Percentiles rank a stretch among this genome's conserved stretches.
Conservation (phyloP, 129 eudicot genomes). For the Artemisia tridentata region DNA sequence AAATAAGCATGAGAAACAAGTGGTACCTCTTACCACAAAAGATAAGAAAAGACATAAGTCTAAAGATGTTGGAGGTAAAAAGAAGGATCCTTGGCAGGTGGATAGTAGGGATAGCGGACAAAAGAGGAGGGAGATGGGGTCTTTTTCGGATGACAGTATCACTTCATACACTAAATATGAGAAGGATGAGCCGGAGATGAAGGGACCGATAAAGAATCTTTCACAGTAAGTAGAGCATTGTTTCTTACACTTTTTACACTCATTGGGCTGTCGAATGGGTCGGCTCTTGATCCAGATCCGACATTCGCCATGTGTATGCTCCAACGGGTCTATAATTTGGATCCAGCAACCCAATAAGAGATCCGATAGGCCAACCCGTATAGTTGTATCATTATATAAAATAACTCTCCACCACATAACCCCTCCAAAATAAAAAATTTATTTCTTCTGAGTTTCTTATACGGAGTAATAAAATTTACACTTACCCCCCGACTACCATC, state of each 20-base stretch:
- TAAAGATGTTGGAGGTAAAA: constrained; percentile 41
- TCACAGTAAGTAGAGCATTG: constrained; percentile 59
- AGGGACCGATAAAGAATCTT: constrained; percentile 72
- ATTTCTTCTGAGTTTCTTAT: too few relatives aligned
- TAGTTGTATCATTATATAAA: too few relatives aligned
- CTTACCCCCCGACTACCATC: too few relatives aligned
- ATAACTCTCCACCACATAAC: too few relatives aligned
- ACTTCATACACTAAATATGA: constrained; percentile 74
- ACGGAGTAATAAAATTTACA: too few relatives aligned
- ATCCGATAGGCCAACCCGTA: too few relatives aligned
- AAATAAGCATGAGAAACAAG: constrained; percentile 51
- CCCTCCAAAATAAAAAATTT: too few relatives aligned
- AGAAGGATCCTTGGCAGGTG: constrained; percentile 42
- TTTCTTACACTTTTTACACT: neutral
- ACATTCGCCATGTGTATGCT: too few relatives aligned
- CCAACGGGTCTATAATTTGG: too few relatives aligned
- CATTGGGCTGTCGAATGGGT: too few relatives aligned
- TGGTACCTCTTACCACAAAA: constrained; percentile 35
- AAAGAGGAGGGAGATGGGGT: constrained; percentile 54
- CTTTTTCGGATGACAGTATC: constrained; percentile 67
- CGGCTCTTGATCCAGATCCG: too few relatives aligned
- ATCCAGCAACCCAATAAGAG: too few relatives aligned
- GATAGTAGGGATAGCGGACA: constrained; percentile 40
- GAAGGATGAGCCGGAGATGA: constrained; percentile 82
- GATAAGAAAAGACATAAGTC: constrained; percentile 56